phyloP scores from a whole-genome alignment of 192 early-diverging fungal species.

The Entomortierella beljakovae region DNA sequence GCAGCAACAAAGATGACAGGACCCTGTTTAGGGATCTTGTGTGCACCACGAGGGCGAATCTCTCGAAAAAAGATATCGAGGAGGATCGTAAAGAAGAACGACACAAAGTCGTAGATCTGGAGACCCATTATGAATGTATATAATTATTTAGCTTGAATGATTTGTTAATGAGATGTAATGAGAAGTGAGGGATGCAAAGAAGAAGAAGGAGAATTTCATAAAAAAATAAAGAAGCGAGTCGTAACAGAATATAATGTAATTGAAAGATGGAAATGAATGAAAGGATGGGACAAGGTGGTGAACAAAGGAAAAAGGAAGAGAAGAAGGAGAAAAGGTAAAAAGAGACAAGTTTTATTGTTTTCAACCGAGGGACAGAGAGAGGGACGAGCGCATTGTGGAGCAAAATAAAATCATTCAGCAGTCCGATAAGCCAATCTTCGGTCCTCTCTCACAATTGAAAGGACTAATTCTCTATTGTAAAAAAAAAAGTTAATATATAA shows the following conservation, averaged over 20 bases:
- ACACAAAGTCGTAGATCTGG: slow-evolving; percentile 75
- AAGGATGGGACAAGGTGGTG: neutral
- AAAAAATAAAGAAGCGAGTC: neutral
- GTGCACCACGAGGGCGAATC: slow-evolving; percentile 83
- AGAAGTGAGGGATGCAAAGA: neutral
- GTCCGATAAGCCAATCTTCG: no score
- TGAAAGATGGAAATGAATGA: no score
- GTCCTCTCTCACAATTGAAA: no score
- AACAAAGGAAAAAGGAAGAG: neutral
- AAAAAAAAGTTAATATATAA: no score
- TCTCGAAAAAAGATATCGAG: slow-evolving; percentile 91
- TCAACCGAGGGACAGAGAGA: neutral
- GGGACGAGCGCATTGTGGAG: neutral
- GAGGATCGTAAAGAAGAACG: slow-evolving; percentile 73
- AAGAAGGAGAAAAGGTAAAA: neutral
- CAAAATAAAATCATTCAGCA: no score
- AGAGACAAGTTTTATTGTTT: neutral
- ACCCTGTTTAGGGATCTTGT: slow-evolving; percentile 85
- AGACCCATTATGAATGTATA: slow-evolving; percentile 37
- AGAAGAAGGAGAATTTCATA: neutral
- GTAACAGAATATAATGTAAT: no score
- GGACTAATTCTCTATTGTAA: no score
- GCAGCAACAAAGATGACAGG: slow-evolving; percentile 96
- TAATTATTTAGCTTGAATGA: neutral
- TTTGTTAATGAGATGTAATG: neutral